Evolutionary conservation across 306 rosid species (phyloP).

Genomic region (Prunus fruticosa): DNA sequence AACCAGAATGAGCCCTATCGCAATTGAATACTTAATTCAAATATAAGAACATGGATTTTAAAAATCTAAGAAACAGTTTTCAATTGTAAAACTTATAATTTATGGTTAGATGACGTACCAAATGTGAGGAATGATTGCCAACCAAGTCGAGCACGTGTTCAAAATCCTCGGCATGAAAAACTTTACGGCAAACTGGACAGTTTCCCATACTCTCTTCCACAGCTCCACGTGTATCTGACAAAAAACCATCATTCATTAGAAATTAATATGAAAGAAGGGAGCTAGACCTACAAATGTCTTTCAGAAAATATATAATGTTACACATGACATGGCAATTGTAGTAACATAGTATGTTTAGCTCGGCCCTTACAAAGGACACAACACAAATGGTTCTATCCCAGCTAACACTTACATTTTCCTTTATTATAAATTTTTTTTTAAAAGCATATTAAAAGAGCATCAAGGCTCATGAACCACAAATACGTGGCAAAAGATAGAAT

Average conservation of each 20-base stretch:
- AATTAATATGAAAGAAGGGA: not conserved
- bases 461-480: not conserved
- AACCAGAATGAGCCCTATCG: not conserved
- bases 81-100: not conserved
- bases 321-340: not conserved
- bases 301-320: not conserved
- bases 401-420: not conserved
- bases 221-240: constrained; percentile 29
- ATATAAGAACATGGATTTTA: not conserved
- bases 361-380: not conserved
- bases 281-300: not conserved
- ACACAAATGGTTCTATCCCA: not conserved
- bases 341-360: not conserved
- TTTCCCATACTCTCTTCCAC: constrained; percentile 49
- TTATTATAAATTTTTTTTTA: not conserved
- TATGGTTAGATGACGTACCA: constrained; percentile 36
- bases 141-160: constrained; percentile 73
- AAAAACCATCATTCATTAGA: constrained; percentile 20
- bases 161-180: constrained; percentile 61
- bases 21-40: not conserved
- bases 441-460: not conserved
- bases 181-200: constrained; percentile 84
- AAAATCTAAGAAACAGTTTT: not conserved
- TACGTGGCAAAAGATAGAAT: not conserved
- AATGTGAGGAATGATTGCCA: constrained; percentile 44